A percentile compares a stretch with the other conserved stretches of the same genome.
phyloP scores from a whole-genome alignment of 257 asterid genomes.

The Primulina huaijiensis region DNA sequence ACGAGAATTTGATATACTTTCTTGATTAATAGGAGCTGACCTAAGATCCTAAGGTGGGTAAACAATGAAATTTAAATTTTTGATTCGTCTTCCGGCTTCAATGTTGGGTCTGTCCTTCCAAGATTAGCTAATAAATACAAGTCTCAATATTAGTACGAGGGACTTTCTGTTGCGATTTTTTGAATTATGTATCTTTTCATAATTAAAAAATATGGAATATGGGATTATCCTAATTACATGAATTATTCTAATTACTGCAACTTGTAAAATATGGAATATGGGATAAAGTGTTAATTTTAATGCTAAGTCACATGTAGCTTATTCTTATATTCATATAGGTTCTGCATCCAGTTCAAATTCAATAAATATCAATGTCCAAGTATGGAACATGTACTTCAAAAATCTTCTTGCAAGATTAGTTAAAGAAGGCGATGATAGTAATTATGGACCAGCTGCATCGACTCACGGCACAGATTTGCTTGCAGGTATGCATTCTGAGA shows the following conservation, averaged over 20 bases:
- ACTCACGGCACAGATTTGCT: conserved; percentile 77
- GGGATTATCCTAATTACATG: no score
- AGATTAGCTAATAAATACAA: neutral
- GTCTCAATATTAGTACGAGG: neutral
- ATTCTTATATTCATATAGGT: conserved; percentile 47
- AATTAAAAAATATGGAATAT: no score
- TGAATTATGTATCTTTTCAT: no score
- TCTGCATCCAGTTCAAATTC: conserved; percentile 72
- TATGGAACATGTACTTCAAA: conserved; percentile 86
- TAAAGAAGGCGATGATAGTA: conserved; percentile 79
- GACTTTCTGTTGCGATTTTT: neutral
- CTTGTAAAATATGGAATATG: no score
- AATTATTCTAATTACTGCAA: no score
- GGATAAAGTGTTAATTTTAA: no score
- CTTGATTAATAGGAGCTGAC: neutral
- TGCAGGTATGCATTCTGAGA: conserved; percentile 61
- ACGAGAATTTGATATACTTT: neutral
- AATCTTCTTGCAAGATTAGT: conserved; percentile 76
- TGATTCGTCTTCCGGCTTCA: neutral
- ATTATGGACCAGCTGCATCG: conserved; percentile 86
- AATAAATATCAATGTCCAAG: conserved; percentile 65
- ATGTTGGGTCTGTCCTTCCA: neutral
- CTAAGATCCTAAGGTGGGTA: neutral
- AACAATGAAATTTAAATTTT: neutral
- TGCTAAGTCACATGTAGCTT: no score